Evolutionary conservation across 805 yeast genomes (phyloP), one percentile per base, ranked within the genome.

Genomic region (Tetrapisispora pingtungensis): DNA sequence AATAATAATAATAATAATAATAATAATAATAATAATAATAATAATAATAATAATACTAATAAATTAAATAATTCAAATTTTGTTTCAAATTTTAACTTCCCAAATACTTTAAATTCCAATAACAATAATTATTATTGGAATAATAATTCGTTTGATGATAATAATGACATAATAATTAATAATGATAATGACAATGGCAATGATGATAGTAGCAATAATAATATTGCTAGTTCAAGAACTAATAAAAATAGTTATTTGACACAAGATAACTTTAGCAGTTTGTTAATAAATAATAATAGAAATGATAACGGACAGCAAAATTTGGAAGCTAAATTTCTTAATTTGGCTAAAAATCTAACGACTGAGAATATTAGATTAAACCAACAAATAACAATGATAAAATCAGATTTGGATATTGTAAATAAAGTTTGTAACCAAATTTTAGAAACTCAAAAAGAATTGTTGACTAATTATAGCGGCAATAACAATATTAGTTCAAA

Each of bases 331-430:
- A 50, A 54, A 36, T 58, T 55, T 42, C 37, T 57, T 22, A 55
- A 54, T 33, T 46, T 61, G 13, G 59, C 65, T 4, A 51, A 54
- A 42, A 52, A 57, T 33, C 49, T 59, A 32, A 58, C 60, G 0
- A 54, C 61, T 2, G 65, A 62, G 45, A 61, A 61, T 46, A 50
- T 57, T 13, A 48, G 61, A 34, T 42, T 61, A 20, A 53, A 58
- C 13, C 63, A 58, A 48, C 64, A 62, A 43, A 50, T 62, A 14
- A 48, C 54, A 3, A 52, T 53, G 30, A 40, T 62, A 34, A 61
- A 58, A 41, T 45, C 53, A 1, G 65, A 62, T 22, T 34, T 62
- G n/a, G 48, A 47, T 26, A 46, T 54, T 10, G 52, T 61, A 27
- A 55, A 51, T 19, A 46, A 52, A 14, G 48, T 58, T 46, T 54